phyloP scores from a whole-genome alignment of 352 stramenopile genomes.

The Phytophthora citrophthora region DNA sequence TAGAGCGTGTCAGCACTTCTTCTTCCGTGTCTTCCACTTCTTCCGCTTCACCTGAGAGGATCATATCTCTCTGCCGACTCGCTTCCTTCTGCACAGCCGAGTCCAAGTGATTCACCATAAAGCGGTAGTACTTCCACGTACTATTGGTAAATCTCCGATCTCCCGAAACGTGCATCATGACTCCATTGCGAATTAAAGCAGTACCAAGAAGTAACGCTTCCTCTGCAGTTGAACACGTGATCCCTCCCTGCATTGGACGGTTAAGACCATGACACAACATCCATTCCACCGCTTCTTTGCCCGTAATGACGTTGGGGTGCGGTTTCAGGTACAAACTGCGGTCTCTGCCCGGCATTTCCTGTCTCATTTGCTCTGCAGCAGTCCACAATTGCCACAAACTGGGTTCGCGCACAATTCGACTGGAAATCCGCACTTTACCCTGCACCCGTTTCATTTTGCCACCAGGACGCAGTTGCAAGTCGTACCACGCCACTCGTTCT shows the following conservation, averaged over 20 bases:
- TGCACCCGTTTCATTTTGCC: constrained; percentile 88
- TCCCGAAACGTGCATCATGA: constrained; percentile 79
- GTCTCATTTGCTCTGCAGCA: constrained; percentile 83
- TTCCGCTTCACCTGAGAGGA: constrained; percentile 78
- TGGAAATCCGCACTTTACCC: constrained; percentile 84
- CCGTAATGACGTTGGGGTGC: constrained; percentile 79
- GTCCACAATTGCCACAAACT: constrained; percentile 87
- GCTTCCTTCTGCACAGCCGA: constrained; percentile 48
- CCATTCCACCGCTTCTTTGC: constrained; percentile 84
- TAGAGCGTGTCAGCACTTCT: constrained; percentile 61
- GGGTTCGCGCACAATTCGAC: constrained; percentile 84
- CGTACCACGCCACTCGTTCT: constrained; percentile 86
- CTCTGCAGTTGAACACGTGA: constrained; percentile 86
- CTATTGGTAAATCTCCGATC: constrained; percentile 79
- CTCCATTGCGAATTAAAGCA: constrained; percentile 67
- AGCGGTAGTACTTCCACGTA: constrained; percentile 90
- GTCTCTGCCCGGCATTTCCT: constrained; percentile 72
- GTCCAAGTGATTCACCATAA: constrained; percentile 84
- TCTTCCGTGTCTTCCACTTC: constrained; percentile 78
- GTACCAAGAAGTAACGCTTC: constrained; percentile 81
- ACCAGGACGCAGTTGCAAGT: constrained; percentile 80
- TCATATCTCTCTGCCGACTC: constrained; percentile 61
- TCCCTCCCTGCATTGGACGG: constrained; percentile 81
- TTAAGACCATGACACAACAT: constrained; percentile 88
- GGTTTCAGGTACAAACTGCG: constrained; percentile 87